phyloP scores from a whole-genome alignment of 345 rosid genomes.

The Citrus maxima region DNA sequence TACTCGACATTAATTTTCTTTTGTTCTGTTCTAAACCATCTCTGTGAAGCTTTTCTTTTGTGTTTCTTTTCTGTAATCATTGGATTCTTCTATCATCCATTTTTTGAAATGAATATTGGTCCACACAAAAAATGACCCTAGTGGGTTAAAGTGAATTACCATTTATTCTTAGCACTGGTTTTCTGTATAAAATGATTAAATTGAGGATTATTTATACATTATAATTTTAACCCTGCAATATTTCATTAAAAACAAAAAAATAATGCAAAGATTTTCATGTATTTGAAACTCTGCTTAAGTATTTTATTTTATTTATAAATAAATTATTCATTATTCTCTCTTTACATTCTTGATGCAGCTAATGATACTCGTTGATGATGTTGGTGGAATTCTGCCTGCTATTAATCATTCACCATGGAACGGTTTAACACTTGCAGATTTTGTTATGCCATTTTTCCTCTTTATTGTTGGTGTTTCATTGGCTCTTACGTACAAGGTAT shows the following conservation, averaged over 20 bases:
- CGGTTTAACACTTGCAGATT: slow-evolving; percentile 84
- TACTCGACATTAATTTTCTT: background rate
- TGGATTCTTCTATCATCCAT: background rate
- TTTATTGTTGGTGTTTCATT: slow-evolving; percentile 87
- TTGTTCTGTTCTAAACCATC: background rate
- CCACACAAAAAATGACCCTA: background rate
- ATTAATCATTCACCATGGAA: slow-evolving; percentile 94
- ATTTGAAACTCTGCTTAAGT: background rate
- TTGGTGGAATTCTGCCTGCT: slow-evolving; percentile 71
- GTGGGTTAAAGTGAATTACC: background rate
- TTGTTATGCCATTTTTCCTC: slow-evolving; percentile 91
- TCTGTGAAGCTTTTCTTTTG: background rate
- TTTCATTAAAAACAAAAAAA: too few species aligned
- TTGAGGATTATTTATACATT: background rate
- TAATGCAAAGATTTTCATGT: background rate
- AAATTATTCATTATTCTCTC: background rate
- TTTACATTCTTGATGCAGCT: slow-evolving; percentile 44
- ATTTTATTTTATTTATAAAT: background rate
- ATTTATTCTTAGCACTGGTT: background rate
- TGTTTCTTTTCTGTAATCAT: background rate
- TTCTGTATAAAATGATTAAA: background rate
- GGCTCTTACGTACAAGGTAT: slow-evolving; percentile 76
- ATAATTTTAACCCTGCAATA: too few species aligned
- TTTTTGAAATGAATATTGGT: background rate
- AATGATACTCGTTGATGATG: slow-evolving; percentile 87